These are phyloP conservation scores for Chalciporus sp. DNA, from an alignment of 1,284 basidiomycete species.

Conservation along the genomic window DNA sequence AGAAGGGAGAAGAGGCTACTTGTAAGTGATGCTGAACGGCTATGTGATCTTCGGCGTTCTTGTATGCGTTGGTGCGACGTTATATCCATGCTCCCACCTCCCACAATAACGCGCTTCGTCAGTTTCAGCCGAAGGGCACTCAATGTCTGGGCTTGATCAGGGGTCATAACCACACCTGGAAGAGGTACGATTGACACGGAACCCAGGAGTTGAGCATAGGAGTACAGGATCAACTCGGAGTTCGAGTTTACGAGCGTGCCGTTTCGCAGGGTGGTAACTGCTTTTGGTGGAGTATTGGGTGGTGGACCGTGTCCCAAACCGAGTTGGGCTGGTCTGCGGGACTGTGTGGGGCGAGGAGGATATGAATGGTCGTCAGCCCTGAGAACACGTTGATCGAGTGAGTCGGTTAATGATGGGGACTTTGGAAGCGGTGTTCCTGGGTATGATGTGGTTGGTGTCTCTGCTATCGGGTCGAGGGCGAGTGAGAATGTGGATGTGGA, in stretches of 20 bases:
- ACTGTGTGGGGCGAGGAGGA: slow-evolving; percentile 23
- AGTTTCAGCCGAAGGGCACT: slow-evolving; percentile 52
- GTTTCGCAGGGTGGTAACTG: slow-evolving; percentile 33
- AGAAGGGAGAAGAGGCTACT: slow-evolving; percentile 58
- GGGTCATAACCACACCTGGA: slow-evolving; percentile 32
- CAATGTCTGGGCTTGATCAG: slow-evolving; percentile 46
- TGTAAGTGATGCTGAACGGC: slow-evolving; percentile 56
- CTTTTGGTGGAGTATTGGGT: slow-evolving; percentile 20
- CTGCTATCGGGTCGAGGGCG: slow-evolving; percentile 69
- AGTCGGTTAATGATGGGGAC: slow-evolving; percentile 26
- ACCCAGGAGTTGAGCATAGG: slow-evolving; percentile 84
- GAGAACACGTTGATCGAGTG: slow-evolving; percentile 16
- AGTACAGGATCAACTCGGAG: slow-evolving; percentile 79
- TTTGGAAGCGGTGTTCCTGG: slow-evolving; percentile 40
- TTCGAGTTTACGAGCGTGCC: slow-evolving; percentile 47
- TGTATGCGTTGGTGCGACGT: slow-evolving; percentile 41
- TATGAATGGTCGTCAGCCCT: slow-evolving; percentile 21
- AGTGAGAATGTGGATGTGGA: slow-evolving; percentile 65
- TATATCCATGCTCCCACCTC: slow-evolving; percentile 81
- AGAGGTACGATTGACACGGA: slow-evolving; percentile 49
- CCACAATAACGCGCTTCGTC: slow-evolving; percentile 53
- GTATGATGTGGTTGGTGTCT: slow-evolving; percentile 46
- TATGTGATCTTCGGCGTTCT: slow-evolving; percentile 41
- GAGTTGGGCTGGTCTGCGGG: slow-evolving; percentile 40
- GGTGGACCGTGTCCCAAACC: slow-evolving; percentile 50